Evolutionary conservation across 257 asterid species (phyloP).

Genomic region (Forsythia suspensa): DNA sequence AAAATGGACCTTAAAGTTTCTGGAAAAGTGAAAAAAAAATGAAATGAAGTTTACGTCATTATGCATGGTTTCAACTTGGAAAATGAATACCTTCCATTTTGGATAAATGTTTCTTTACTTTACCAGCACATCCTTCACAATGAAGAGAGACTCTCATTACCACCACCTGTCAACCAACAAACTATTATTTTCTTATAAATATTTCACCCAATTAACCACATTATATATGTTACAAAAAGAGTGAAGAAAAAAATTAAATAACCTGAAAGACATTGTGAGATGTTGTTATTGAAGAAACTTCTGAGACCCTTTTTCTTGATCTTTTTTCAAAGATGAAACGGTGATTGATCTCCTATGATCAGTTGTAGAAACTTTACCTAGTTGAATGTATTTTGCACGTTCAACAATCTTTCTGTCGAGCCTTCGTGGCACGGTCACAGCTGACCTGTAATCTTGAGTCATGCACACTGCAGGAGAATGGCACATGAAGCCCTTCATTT

Average conservation of each 20-base stretch:
- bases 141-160: slow-evolving; percentile 90
- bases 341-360: slow-evolving; percentile 18
- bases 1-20: no score
- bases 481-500: slow-evolving; percentile 73
- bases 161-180: slow-evolving; percentile 54
- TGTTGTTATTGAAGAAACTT: slow-evolving; percentile 30
- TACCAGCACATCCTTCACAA: slow-evolving; percentile 89
- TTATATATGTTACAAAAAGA: no score
- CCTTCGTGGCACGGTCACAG: slow-evolving; percentile 38
- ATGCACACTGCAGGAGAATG: slow-evolving; percentile 57
- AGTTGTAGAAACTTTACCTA: slow-evolving; percentile 24
- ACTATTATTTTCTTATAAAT: no score
- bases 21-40: no score
- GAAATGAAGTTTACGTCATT: no score
- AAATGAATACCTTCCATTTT: slow-evolving; percentile 74
- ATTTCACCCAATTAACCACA: no score
- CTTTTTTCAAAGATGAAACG: slow-evolving; percentile 24
- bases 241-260: not conserved
- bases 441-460: slow-evolving; percentile 40
- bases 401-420: slow-evolving; percentile 8
- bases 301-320: slow-evolving; percentile 23
- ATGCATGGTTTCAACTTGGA: not conserved
- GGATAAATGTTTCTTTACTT: slow-evolving; percentile 74
- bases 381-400: slow-evolving; percentile 29
- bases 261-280: slow-evolving; percentile 51